Evolutionary conservation across 768 basidiomycete species (phyloP).

Genomic region (Russula virescens): DNA sequence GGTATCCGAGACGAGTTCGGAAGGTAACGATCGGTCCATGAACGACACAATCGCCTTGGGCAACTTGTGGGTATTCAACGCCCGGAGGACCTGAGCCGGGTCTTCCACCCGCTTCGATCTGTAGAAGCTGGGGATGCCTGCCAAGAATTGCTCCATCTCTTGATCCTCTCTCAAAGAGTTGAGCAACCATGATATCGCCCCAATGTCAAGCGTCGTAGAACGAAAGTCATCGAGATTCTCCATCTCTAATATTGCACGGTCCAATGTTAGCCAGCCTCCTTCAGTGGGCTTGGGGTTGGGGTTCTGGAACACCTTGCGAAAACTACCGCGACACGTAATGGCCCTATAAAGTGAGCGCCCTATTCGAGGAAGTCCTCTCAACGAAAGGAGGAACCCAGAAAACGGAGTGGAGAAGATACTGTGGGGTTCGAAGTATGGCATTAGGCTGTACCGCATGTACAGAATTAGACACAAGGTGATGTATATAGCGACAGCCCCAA

Average conservation of each 20-base stretch:
- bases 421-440: neutral
- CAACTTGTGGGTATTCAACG: neutral
- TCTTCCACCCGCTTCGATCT: constrained; percentile 4
- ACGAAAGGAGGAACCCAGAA: neutral
- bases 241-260: neutral
- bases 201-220: neutral
- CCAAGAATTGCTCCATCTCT: constrained; percentile 8
- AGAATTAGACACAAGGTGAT: neutral
- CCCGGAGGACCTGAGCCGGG: neutral
- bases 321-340: neutral
- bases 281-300: neutral
- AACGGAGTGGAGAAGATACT: constrained; percentile 9
- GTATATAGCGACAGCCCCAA: neutral
- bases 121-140: constrained; percentile 11
- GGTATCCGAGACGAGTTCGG: neutral
- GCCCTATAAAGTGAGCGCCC: neutral
- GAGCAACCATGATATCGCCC: neutral
- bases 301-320: neutral
- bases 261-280: neutral
- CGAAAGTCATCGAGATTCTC: neutral
- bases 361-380: neutral
- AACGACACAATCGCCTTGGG: constrained; percentile 8
- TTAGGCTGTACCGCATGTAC: constrained; percentile 6
- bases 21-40: constrained; percentile 5
- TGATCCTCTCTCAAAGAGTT: neutral